Evolutionary conservation across 805 yeast genomes (phyloP).

Genomic region (Clavispora carvajalis): DNA sequence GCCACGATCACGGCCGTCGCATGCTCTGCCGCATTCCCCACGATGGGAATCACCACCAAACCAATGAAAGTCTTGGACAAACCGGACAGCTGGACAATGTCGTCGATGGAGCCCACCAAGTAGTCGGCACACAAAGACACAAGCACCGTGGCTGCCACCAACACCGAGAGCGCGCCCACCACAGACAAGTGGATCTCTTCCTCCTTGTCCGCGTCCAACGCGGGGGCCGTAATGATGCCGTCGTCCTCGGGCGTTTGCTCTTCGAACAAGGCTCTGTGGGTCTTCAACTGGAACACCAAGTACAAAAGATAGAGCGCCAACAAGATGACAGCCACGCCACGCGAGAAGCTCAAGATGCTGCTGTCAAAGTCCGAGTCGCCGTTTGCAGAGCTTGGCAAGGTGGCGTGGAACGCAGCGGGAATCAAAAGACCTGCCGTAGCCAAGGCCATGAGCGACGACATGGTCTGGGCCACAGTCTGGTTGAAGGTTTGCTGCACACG

Average conservation of each 20-base stretch:
- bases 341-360: constrained; percentile 67
- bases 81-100: constrained; percentile 76
- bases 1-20: constrained; percentile 96
- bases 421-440: constrained; percentile 84
- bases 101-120: constrained; percentile 90
- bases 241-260: constrained; percentile 39
- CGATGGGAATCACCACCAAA: constrained; percentile 88
- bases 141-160: constrained; percentile 63
- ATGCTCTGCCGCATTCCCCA: constrained; percentile 98
- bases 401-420: constrained; percentile 94
- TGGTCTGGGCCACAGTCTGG: constrained; percentile 96
- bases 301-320: constrained; percentile 73
- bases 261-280: constrained; percentile 78
- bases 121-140: constrained; percentile 92
- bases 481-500: constrained; percentile 83
- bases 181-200: constrained; percentile 43
- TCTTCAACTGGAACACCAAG: constrained; percentile 80
- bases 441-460: constrained; percentile 89
- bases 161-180: constrained; percentile 46
- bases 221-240: constrained; percentile 30
- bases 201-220: constrained; percentile 11
- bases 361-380: constrained; percentile 32
- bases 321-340: constrained; percentile 80
- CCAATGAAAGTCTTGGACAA: constrained; percentile 94
- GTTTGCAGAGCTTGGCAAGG: constrained; percentile 48